A percentile compares a stretch with the other conserved stretches of the same genome.
Evolutionary conservation across 306 rosid genomes (phyloP).

Genomic region (Trifolium subterraneum): DNA sequence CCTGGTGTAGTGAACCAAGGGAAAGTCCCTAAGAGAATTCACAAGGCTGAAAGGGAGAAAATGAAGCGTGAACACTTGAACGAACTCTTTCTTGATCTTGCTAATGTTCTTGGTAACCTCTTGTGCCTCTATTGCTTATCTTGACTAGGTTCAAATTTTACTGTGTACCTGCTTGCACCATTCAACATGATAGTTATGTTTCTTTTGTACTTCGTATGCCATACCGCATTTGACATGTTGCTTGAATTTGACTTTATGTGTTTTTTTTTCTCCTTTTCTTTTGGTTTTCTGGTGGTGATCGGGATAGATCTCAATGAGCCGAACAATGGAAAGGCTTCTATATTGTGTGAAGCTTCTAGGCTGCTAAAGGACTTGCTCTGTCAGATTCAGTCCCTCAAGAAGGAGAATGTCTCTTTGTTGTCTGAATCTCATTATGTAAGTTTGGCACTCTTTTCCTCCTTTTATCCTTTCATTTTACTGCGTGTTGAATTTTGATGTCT

Average conservation of each 20-base stretch:
- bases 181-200: constrained; percentile 15
- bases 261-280: not conserved
- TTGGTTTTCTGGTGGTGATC: constrained; percentile 29
- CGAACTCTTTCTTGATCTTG: constrained; percentile 83
- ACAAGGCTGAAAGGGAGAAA: constrained; percentile 95
- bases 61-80: constrained; percentile 90
- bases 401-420: constrained; percentile 64
- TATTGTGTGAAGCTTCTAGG: constrained; percentile 64
- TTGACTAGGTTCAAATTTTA: constrained; percentile 18
- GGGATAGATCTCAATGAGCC: constrained; percentile 60
- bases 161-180: constrained; percentile 15
- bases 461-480: constrained; percentile 3
- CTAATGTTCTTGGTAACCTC: constrained; percentile 72
- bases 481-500: constrained; percentile 23
- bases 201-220: not conserved
- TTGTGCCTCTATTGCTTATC: constrained; percentile 27
- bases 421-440: constrained; percentile 85
- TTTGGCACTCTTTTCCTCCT: not conserved
- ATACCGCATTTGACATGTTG: constrained; percentile 2
- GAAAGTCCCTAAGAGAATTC: constrained; percentile 79
- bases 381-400: constrained; percentile 71
- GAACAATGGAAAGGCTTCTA: constrained; percentile 78
- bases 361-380: constrained; percentile 69
- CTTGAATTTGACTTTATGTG: not conserved
- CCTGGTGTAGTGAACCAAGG: constrained; percentile 53